Conservation (phyloP, 1,284 basidiomycete species). For the Tylopilus sp. region DNA sequence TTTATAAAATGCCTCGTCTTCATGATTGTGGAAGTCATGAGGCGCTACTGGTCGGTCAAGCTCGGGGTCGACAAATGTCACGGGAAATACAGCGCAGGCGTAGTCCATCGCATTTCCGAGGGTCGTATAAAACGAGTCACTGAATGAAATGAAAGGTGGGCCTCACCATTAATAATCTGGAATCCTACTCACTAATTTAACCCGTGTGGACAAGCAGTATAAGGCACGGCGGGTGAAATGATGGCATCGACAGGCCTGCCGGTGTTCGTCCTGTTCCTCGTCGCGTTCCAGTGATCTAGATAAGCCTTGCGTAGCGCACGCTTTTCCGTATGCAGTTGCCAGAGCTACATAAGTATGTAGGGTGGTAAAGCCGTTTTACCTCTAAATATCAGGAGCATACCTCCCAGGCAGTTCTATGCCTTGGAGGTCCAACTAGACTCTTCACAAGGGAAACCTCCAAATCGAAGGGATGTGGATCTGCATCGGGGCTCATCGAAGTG, state of each 20-base stretch:
- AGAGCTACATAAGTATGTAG: conserved; percentile 41
- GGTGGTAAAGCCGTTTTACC: conserved; percentile 18
- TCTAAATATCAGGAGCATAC: conserved; percentile 7
- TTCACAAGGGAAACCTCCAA: conserved; percentile 25
- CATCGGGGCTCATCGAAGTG: conserved; percentile 45
- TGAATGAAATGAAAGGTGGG: conserved; percentile 34
- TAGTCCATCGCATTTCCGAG: conserved; percentile 74
- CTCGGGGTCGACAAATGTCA: conserved; percentile 54
- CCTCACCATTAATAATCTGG: background rate
- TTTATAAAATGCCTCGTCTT: conserved; percentile 56
- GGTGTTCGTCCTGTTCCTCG: conserved; percentile 49
- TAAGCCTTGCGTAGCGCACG: conserved; percentile 50
- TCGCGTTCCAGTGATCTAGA: conserved; percentile 60
- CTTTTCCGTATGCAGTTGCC: conserved; percentile 56
- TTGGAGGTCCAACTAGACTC: conserved; percentile 24
- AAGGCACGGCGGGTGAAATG: conserved; percentile 56
- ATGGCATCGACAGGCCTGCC: conserved; percentile 66
- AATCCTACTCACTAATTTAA: conserved; percentile 42
- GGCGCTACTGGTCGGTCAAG: conserved; percentile 46
- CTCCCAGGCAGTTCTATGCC: conserved; percentile 25
- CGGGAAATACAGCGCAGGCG: conserved; percentile 65
- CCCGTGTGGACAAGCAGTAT: conserved; percentile 58
- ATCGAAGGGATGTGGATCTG: conserved; percentile 29
- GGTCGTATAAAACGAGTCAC: conserved; percentile 52
- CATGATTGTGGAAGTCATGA: conserved; percentile 48